Conservation (phyloP, 306 rosid species). For the Cicer yamashitae region DNA sequence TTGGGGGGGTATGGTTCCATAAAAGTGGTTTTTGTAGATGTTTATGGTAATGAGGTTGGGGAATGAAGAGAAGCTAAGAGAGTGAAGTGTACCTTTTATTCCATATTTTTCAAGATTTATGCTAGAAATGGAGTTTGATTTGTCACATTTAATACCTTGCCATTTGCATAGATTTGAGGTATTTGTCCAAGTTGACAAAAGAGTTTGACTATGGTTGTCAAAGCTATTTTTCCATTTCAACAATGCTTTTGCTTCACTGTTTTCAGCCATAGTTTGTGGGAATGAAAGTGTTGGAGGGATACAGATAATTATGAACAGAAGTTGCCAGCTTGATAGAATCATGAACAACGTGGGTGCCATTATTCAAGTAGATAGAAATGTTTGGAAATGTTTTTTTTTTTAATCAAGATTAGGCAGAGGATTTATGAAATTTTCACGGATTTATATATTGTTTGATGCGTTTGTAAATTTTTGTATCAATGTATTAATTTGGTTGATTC, state of each 20-base stretch:
- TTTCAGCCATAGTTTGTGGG: conserved; percentile 16
- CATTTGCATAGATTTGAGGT: conserved; percentile 38
- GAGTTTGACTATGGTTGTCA: conserved; percentile 35
- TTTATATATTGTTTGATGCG: neutral
- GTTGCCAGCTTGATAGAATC: neutral
- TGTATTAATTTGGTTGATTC: too few species aligned
- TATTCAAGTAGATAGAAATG: neutral
- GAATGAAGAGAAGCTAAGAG: conserved; percentile 41
- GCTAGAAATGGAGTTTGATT: neutral
- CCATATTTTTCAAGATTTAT: conserved; percentile 15
- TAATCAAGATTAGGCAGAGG: too few species aligned
- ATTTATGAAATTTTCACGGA: neutral
- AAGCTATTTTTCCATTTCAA: conserved; percentile 46
- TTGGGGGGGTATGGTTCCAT: conserved; percentile 48
- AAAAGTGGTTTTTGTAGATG: conserved; percentile 4
- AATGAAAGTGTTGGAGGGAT: neutral
- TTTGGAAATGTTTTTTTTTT: too few species aligned
- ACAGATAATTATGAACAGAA: conserved; percentile 2
- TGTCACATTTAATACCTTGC: conserved; percentile 42
- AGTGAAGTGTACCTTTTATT: conserved; percentile 49
- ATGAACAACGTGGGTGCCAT: neutral
- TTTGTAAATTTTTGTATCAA: too few species aligned
- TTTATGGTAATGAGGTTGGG: conserved; percentile 39
- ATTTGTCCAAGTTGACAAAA: conserved; percentile 41
- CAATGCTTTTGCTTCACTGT: conserved; percentile 36